Percentiles rank a stretch among this genome's conserved stretches.
Evolutionary conservation across 495 filamentous ascomycete species (phyloP).

Genomic region (Stereocaulon alpinum): DNA sequence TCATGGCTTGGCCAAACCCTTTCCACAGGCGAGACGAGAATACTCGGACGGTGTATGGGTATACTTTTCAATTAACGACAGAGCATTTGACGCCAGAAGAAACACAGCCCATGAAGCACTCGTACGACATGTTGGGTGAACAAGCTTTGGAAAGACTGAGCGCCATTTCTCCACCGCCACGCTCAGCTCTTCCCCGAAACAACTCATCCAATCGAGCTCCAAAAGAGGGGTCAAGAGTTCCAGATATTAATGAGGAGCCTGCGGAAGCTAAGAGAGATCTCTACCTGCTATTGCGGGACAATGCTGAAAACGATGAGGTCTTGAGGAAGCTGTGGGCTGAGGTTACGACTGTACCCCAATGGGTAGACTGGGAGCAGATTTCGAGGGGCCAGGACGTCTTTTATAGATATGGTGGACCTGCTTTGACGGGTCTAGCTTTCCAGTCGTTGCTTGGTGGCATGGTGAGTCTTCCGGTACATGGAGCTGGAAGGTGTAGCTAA

Average conservation of each 20-base stretch:
- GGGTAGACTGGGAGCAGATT: conserved; percentile 80
- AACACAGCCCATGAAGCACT: conserved; percentile 47
- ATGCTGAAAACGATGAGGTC: conserved; percentile 46
- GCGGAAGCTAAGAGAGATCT: conserved; percentile 40
- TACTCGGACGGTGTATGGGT: conserved; percentile 46
- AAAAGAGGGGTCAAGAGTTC: conserved; percentile 6
- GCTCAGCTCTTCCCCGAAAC: conserved; percentile 1
- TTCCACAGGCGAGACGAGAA: conserved; percentile 12
- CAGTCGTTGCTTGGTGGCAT: conserved; percentile 57
- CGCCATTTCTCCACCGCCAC: conserved; percentile 36
- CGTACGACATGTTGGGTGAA: conserved; percentile 60
- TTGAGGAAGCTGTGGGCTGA: conserved; percentile 55
- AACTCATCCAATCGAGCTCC: not conserved
- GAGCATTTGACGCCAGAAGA: conserved; percentile 54
- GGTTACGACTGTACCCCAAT: conserved; percentile 58
- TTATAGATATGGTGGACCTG: conserved; percentile 62
- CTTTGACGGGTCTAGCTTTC: conserved; percentile 52
- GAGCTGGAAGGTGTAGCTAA: not conserved
- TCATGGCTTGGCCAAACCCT: conserved; percentile 18
- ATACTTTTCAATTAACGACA: conserved; percentile 59
- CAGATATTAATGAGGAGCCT: not conserved
- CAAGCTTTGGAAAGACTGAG: conserved; percentile 53
- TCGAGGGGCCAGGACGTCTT: conserved; percentile 50
- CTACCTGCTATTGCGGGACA: conserved; percentile 48
- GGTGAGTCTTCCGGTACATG: conserved; percentile 16